Evolutionary conservation across 179 eudicot genomes (phyloP).

Genomic region (Heliamphora pulchella): DNA sequence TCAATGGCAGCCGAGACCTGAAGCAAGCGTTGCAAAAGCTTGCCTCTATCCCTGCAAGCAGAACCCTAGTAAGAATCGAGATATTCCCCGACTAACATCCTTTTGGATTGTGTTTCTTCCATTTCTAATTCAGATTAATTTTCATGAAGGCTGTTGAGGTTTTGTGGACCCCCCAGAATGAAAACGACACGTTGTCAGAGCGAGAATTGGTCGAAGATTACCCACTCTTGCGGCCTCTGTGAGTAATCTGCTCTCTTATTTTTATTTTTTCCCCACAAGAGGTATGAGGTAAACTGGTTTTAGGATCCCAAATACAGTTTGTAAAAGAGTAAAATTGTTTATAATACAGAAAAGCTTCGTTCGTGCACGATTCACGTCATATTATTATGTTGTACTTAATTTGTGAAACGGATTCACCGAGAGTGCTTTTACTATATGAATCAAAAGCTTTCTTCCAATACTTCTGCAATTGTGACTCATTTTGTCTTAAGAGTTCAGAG

Average conservation of each 20-base stretch:
- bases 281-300: not conserved
- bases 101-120: not conserved
- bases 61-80: slow-evolving; percentile 42
- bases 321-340: not conserved
- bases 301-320: not conserved
- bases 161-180: slow-evolving; percentile 86
- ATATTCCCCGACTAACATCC: not conserved
- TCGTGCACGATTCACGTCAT: not conserved
- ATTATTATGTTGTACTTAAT: not conserved
- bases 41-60: slow-evolving; percentile 66
- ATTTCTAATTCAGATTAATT: slow-evolving; percentile 6
- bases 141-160: slow-evolving; percentile 73
- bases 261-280: not conserved
- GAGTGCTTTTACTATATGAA: too few species aligned
- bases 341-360: not conserved
- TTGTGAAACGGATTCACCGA: too few species aligned
- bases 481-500: too few species aligned
- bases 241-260: slow-evolving; percentile 15
- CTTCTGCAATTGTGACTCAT: too few species aligned
- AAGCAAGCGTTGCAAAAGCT: slow-evolving; percentile 79
- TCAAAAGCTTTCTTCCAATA: too few species aligned
- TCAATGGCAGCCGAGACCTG: slow-evolving; percentile 58
- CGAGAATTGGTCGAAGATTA: slow-evolving; percentile 72
- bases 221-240: slow-evolving; percentile 62
- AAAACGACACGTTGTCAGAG: slow-evolving; percentile 60